These are phyloP conservation scores for Phalaenopsis hybrid DNA, from an alignment of 116 monocot species.

Conservation along the genomic window DNA sequence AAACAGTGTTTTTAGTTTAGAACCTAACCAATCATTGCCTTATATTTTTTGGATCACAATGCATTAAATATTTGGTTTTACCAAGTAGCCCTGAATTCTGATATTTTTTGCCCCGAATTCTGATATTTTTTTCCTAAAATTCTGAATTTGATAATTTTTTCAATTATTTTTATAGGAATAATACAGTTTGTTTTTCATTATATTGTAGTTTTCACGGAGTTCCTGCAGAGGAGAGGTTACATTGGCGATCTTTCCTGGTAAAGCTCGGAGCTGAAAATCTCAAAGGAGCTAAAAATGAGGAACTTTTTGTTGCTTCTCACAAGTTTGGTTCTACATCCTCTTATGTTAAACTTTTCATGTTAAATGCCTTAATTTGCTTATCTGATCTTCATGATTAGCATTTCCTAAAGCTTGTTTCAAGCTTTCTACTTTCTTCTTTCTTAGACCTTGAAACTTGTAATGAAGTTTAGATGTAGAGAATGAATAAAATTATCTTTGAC, in stretches of 20 bases:
- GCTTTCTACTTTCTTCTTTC: background rate
- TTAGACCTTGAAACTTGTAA: background rate
- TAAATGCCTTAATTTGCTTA: background rate
- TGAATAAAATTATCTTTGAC: background rate
- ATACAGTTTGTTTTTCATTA: background rate
- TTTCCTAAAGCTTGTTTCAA: background rate
- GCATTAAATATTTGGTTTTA: background rate
- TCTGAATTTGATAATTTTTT: background rate
- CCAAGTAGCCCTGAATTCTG: background rate
- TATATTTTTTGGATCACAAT: background rate
- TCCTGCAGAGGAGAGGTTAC: constrained; percentile 84
- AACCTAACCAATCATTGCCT: background rate
- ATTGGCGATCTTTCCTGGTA: constrained; percentile 93
- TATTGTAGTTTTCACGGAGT: constrained; percentile 85
- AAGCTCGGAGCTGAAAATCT: constrained; percentile 93
- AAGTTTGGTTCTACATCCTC: constrained; percentile 45
- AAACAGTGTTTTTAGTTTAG: background rate
- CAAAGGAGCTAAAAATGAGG: constrained; percentile 89
- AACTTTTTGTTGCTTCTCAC: constrained; percentile 94
- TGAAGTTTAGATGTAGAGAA: background rate
- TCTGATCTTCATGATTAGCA: background rate
- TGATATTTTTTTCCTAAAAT: background rate
- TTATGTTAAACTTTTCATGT: background rate
- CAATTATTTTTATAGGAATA: background rate
- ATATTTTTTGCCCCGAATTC: too few relatives aligned